Evolutionary conservation across 129 eudicot species (phyloP).

Genomic region (Flaveria ramosissima): DNA sequence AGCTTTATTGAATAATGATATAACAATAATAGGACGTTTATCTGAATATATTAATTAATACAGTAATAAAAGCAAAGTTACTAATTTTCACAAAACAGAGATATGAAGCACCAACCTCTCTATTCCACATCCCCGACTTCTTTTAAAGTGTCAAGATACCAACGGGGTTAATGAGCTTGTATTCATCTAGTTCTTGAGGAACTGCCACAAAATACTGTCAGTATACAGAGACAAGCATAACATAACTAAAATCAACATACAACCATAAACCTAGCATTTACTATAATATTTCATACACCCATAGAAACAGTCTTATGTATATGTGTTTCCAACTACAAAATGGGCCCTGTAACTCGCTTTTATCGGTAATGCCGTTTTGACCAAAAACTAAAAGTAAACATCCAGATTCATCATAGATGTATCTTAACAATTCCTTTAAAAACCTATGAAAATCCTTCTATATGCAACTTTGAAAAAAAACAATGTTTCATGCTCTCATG

Average conservation of each 20-base stretch:
- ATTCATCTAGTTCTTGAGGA: slow-evolving; percentile 94
- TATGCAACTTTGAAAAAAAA: too few species aligned
- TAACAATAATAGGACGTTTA: too few species aligned
- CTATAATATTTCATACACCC: background rate
- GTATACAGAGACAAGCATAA: too few species aligned
- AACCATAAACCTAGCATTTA: background rate
- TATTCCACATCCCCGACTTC: slow-evolving; percentile 95
- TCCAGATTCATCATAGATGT: too few species aligned
- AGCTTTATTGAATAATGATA: too few species aligned
- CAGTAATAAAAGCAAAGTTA: too few species aligned
- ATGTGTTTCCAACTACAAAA: background rate
- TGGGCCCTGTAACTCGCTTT: background rate
- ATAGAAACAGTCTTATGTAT: background rate
- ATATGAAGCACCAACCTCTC: too few species aligned
- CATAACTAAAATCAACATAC: background rate
- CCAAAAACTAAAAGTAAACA: background rate
- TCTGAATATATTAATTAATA: too few species aligned
- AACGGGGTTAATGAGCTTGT: slow-evolving; percentile 96
- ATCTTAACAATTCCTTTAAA: too few species aligned
- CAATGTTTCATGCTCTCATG: too few species aligned
- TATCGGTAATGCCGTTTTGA: background rate
- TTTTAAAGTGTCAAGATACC: slow-evolving; percentile 94
- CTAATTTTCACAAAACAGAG: too few species aligned
- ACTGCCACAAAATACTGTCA: slow-evolving; percentile 50
- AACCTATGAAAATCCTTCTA: too few species aligned